Percentiles rank a stretch among this genome's conserved stretches.
Conservation (phyloP, 495 filamentous ascomycete species). For the Daldinia loculata region DNA sequence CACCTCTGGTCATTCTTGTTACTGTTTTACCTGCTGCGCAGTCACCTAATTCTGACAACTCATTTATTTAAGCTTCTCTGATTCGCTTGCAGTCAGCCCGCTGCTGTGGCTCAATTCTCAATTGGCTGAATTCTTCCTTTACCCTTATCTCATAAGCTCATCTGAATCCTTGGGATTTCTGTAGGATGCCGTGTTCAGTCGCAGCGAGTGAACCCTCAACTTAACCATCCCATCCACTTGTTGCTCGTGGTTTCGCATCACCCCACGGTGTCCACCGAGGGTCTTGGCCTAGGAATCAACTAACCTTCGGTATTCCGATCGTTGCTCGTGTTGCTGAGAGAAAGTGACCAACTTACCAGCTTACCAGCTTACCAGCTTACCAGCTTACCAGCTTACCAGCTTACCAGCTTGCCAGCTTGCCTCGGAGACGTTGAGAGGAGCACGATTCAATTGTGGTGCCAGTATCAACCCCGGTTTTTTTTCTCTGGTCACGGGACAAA, state of each 20-base stretch:
- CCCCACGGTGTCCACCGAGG: background rate
- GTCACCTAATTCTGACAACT: constrained; percentile 6
- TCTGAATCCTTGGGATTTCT: constrained; percentile 1
- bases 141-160: constrained; percentile 11
- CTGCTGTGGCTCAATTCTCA: constrained; percentile 14
- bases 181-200: constrained; percentile 9
- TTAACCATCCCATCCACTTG: background rate
- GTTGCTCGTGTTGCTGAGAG: constrained; percentile 4
- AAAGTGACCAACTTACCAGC: background rate
- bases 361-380: background rate
- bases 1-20: constrained; percentile 12
- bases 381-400: background rate
- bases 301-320: constrained; percentile 1
- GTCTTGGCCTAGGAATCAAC: constrained; percentile 4
- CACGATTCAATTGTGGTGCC: constrained; percentile 16
- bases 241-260: constrained; percentile 3
- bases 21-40: constrained; percentile 6
- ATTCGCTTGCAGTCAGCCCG: constrained; percentile 17
- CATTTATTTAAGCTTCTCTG: constrained; percentile 6
- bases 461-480: constrained; percentile 21
- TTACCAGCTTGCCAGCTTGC: background rate
- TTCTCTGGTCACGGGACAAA: constrained; percentile 30
- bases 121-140: constrained; percentile 26
- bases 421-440: constrained; percentile 12
- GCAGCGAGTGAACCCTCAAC: background rate